Conservation (phyloP, 2,329 filamentous ascomycete genomes). For the Penicillium sp. region DNA sequence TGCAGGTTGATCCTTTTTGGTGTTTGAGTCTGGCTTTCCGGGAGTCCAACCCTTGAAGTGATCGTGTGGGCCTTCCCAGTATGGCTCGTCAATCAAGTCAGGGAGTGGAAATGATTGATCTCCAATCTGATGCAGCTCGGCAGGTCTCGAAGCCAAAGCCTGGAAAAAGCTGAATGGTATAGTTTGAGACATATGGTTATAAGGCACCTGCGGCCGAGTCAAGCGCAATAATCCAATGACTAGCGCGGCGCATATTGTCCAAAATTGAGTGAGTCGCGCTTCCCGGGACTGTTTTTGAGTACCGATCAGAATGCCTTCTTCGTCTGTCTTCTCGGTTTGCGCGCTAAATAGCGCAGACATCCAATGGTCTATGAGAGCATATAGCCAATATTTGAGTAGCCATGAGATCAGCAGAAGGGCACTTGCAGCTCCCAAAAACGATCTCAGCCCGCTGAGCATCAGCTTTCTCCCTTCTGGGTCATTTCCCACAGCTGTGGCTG, state of each 20-base stretch:
- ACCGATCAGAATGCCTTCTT: conserved; percentile 11
- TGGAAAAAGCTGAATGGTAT: conserved; percentile 23
- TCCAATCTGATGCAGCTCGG: conserved; percentile 1
- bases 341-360: conserved; percentile 17
- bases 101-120: conserved; percentile 21
- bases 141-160: conserved; percentile 10
- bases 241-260: conserved; percentile 14
- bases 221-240: conserved; percentile 15
- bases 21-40: conserved; percentile 7
- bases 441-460: conserved; percentile 25
- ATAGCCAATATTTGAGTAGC: conserved; percentile 16
- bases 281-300: not conserved
- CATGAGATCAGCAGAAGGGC: conserved; percentile 19
- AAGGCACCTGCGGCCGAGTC: conserved; percentile 23
- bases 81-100: conserved; percentile 18
- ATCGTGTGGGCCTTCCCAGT: conserved; percentile 22
- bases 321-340: conserved; percentile 9
- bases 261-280: conserved; percentile 7
- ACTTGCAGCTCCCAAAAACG: conserved; percentile 18
- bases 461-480: conserved; percentile 26
- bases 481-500: conserved; percentile 22
- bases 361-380: conserved; percentile 17
- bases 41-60: conserved; percentile 29
- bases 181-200: conserved; percentile 25
- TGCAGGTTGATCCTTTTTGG: conserved; percentile 5